Conservation (phyloP, 2,329 filamentous ascomycete species). For the Neofusicoccum sp. region DNA sequence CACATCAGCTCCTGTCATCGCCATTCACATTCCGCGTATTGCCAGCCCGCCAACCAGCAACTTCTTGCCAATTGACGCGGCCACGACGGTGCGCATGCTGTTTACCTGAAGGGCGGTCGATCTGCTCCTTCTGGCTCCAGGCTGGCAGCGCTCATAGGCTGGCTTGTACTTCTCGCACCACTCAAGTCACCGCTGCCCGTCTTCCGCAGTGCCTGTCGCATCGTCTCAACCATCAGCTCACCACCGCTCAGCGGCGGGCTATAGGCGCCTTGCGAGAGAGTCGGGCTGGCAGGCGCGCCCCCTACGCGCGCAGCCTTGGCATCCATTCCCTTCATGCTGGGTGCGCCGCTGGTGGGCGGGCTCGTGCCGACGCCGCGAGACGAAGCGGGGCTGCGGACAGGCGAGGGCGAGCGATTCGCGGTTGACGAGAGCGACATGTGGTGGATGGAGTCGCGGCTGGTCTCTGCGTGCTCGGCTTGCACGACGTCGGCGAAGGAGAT, state of each 20-base stretch:
- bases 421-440: conserved; percentile 65
- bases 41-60: conserved; percentile 8
- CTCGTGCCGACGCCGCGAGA: conserved; percentile 68
- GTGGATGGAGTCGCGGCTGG: conserved; percentile 68
- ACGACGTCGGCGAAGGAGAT: conserved; percentile 97
- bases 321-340: conserved; percentile 72
- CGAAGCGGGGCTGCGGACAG: conserved; percentile 74
- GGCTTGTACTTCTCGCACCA: conserved; percentile 38
- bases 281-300: conserved; percentile 57
- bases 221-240: conserved; percentile 88
- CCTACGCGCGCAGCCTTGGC: conserved; percentile 46
- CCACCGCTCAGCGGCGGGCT: conserved; percentile 56
- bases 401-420: conserved; percentile 70
- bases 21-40: background rate
- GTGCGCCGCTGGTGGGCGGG: conserved; percentile 72
- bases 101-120: conserved; percentile 29
- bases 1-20: conserved; percentile 2
- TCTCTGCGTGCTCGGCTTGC: conserved; percentile 72
- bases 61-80: background rate
- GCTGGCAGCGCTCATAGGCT: conserved; percentile 40
- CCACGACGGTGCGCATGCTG: background rate
- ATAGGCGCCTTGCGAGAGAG: conserved; percentile 47
- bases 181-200: conserved; percentile 80
- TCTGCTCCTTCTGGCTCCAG: conserved; percentile 36
- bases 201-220: conserved; percentile 82